Evolutionary conservation across 495 filamentous ascomycete genomes (phyloP).

Genomic region (Aspergillus homomorphus): DNA sequence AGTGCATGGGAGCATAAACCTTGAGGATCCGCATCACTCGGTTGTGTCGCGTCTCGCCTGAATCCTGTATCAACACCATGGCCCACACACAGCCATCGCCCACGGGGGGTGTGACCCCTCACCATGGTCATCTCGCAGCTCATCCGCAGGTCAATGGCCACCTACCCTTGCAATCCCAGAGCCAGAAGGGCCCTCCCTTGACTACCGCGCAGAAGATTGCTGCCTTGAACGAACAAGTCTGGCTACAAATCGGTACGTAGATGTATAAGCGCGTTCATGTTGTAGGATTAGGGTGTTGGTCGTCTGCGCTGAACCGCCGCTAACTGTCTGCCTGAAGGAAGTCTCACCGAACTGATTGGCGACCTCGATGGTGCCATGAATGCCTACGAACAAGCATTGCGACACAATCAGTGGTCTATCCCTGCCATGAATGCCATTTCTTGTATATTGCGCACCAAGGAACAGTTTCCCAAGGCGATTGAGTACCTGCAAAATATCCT

Average conservation of each 20-base stretch:
- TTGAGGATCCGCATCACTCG: constrained; percentile 1
- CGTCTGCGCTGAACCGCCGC: not conserved
- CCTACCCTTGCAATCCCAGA: constrained; percentile 51
- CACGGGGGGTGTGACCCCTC: constrained; percentile 46
- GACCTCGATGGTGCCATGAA: constrained; percentile 83
- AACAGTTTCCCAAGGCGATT: constrained; percentile 90
- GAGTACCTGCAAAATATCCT: constrained; percentile 90
- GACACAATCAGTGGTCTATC: constrained; percentile 85
- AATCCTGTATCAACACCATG: constrained; percentile 25
- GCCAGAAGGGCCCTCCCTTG: constrained; percentile 46
- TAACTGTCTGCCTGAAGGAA: constrained; percentile 51
- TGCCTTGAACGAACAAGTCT: constrained; percentile 78
- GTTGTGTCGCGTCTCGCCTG: constrained; percentile 9
- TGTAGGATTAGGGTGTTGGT: not conserved
- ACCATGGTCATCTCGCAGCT: constrained; percentile 48
- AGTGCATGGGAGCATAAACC: constrained; percentile 14
- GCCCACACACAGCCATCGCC: constrained; percentile 54
- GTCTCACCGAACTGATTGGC: constrained; percentile 80
- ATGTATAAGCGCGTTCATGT: not conserved
- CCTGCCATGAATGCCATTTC: constrained; percentile 94
- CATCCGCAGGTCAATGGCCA: constrained; percentile 53
- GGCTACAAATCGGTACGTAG: constrained; percentile 83
- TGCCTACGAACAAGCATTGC: constrained; percentile 85
- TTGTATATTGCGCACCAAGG: constrained; percentile 81
- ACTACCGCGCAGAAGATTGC: constrained; percentile 60